Percentiles rank a stretch among this genome's conserved stretches.
These are phyloP conservation scores for Pythium guiyangense DNA, from an alignment of 352 stramenopile genomes.

Conservation along the genomic window DNA sequence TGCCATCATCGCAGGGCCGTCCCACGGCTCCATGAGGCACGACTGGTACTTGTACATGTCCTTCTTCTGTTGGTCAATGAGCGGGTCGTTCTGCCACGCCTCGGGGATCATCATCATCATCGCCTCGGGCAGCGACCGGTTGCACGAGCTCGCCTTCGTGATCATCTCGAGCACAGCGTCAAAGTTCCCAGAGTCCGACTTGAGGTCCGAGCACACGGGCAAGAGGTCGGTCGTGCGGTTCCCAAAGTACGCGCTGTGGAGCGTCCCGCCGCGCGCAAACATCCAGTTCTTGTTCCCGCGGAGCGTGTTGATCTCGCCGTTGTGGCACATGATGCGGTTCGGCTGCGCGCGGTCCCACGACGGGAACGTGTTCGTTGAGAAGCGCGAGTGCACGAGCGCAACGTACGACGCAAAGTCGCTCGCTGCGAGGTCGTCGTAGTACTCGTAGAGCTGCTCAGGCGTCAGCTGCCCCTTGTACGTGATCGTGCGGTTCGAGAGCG, in stretches of 20 bases:
- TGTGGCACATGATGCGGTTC: conserved; percentile 98
- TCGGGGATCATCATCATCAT: conserved; percentile 99
- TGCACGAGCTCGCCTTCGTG: conserved; percentile 87
- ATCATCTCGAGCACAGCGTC: conserved; percentile 94
- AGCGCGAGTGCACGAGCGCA: conserved; percentile 94
- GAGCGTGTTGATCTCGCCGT: conserved; percentile 98
- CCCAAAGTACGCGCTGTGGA: conserved; percentile 90
- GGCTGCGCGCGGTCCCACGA: conserved; percentile 95
- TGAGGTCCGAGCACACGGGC: conserved; percentile 91
- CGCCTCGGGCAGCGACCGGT: conserved; percentile 89
- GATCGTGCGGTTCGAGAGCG: conserved; percentile 91
- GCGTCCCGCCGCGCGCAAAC: conserved; percentile 88
- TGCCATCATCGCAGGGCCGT: conserved; percentile 98
- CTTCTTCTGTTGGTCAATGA: conserved; percentile 91
- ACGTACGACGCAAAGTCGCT: conserved; percentile 91
- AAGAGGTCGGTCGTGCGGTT: conserved; percentile 90
- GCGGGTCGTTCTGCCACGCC: conserved; percentile 94
- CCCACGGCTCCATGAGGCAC: conserved; percentile 97
- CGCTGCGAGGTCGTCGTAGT: conserved; percentile 54
- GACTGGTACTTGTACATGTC: conserved; percentile 98
- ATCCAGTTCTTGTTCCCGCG: conserved; percentile 98
- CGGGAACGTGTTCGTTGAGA: conserved; percentile 98
- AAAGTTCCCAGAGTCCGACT: conserved; percentile 97
- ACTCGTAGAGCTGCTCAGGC: conserved; percentile 87
- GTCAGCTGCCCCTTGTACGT: conserved; percentile 98